Conservation (phyloP, 1,284 basidiomycete species). For the Blastosporella zonata region DNA sequence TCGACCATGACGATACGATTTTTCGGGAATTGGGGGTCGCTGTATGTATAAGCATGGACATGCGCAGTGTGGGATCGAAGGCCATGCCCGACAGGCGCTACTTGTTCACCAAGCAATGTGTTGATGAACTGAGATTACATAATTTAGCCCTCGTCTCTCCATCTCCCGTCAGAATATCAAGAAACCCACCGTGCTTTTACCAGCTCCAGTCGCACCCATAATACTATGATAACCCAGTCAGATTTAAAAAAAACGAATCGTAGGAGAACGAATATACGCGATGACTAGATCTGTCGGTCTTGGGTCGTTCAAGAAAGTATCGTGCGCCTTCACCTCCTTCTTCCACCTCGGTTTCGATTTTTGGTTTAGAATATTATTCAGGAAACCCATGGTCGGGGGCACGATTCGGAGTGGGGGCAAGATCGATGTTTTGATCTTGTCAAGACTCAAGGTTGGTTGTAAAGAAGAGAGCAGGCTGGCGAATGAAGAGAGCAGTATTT, state of each 20-base stretch:
- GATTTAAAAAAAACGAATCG: neutral
- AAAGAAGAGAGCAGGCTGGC: neutral
- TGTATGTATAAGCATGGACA: conserved; percentile 8
- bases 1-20: conserved; percentile 21
- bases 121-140: conserved; percentile 16
- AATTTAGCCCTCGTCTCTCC: neutral
- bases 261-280: conserved; percentile 4
- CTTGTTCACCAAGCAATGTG: conserved; percentile 7
- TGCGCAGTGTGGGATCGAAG: conserved; percentile 13
- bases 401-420: neutral
- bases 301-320: conserved; percentile 10
- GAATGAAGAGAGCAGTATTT: neutral
- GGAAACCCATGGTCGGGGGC: conserved; percentile 1
- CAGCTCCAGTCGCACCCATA: conserved; percentile 24
- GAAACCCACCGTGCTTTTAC: conserved; percentile 20
- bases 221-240: no score
- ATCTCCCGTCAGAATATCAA: neutral
- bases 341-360: conserved; percentile 11
- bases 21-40: conserved; percentile 4
- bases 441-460: neutral
- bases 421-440: neutral
- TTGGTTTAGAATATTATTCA: neutral
- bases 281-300: conserved; percentile 11
- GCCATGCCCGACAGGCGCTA: conserved; percentile 12
- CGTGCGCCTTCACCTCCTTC: conserved; percentile 7